Base-by-base conservation (phyloP, 306 rosid species). In the Rosa persica region DNA sequence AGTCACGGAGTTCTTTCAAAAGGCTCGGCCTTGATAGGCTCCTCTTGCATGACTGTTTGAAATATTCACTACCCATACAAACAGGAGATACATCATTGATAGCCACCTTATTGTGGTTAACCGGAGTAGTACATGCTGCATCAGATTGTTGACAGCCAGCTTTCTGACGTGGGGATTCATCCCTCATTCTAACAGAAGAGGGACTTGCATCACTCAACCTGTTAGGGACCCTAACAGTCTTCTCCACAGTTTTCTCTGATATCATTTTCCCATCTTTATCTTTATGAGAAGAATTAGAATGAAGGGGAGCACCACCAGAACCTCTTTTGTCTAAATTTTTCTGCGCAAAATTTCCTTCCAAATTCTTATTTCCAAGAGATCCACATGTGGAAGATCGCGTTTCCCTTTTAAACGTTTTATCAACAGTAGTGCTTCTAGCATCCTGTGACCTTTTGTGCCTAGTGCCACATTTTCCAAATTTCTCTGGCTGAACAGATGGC, bases 51-150 rank as follows among this genome's bases (percentile, higher is more conserved):
- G 96, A 85, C 64, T 87, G 83, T 57, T 87, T 87, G 82, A 84
- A 86, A 80, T 89, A 95, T 69, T 85, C 95, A 65, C 86, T 85
- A 11, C 96, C 96, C 96, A 91, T 91, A 85, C 99, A 93, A 80
- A 91, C 77, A 62, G 99, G 98, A 70, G 99, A 96, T 60, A 78
- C 86, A 22, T 81, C 84, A 69, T 85, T 88, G 47, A 47, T 82
- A 25, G 90, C 88, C n/a, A 85, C 82, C 88, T 55, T 89, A 68
- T 80, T 85, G 67, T 71, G 81, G 70, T 73, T 83, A 72, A 86
- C 86, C 46, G 98, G 97, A 48, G 92, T 85, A 74, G 87, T 49
- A 80, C 86, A 88, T 62, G 74, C 85, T 78, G 75, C 22, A 74
- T 80, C 80, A 74, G 89, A 80, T 75, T 87, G 86, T 71, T 86